A percentile compares a stretch with the other conserved stretches of the same genome.
Evolutionary conservation across 129 eudicot species (phyloP).

Genomic region (Flaveria robusta): DNA sequence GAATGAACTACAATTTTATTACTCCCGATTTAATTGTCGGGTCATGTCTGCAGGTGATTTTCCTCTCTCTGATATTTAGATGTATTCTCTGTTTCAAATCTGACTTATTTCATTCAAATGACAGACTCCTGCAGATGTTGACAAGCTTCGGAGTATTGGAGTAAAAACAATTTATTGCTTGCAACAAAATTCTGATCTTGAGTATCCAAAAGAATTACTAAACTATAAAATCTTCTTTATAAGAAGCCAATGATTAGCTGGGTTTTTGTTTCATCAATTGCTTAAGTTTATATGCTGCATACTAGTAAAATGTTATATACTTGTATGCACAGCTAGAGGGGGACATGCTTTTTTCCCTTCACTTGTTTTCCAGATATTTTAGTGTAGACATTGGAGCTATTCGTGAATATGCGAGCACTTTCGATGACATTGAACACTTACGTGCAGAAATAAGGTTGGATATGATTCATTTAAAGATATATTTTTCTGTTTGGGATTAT

Average conservation of each 20-base stretch:
- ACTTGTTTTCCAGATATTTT: constrained; percentile 65
- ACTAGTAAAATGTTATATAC: not conserved
- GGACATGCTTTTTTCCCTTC: constrained; percentile 42
- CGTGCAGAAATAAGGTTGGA: constrained; percentile 93
- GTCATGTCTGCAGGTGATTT: constrained; percentile 89
- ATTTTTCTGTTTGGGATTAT: too few relatives aligned
- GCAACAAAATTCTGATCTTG: constrained; percentile 94
- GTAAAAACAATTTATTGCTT: constrained; percentile 89
- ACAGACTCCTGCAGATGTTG: constrained; percentile 90
- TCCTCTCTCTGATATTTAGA: not conserved
- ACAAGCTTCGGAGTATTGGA: constrained; percentile 87
- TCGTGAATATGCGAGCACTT: constrained; percentile 67
- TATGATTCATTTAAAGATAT: not conserved
- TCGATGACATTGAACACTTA: constrained; percentile 71
- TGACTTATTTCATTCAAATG: constrained; percentile 25
- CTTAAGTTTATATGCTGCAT: not conserved
- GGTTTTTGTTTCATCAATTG: constrained; percentile 18
- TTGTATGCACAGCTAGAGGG: constrained; percentile 1
- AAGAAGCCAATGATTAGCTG: not conserved
- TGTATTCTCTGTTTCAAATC: not conserved
- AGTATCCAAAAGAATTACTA: constrained; percentile 62
- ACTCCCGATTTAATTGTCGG: constrained; percentile 90
- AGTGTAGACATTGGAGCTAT: constrained; percentile 82
- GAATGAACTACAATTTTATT: constrained; percentile 93
- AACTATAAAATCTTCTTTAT: not conserved